These are phyloP conservation scores for Thielaviopsis ethacetica DNA, from an alignment of 2,329 filamentous ascomycete species.

Conservation along the genomic window DNA sequence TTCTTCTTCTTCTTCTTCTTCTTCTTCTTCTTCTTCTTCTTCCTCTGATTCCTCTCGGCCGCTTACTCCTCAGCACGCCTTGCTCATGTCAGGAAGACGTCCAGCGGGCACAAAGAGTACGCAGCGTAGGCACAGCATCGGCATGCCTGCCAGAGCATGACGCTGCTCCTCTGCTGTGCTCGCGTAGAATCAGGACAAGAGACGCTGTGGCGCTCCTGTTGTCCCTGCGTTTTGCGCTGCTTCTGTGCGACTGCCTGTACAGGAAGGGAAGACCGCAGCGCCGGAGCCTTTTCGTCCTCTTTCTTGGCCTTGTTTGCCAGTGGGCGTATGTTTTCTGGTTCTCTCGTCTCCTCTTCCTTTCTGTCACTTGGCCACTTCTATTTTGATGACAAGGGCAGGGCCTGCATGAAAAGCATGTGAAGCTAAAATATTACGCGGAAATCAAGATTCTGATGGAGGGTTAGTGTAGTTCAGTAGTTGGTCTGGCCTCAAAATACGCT, in stretches of 20 bases:
- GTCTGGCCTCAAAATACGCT: neutral
- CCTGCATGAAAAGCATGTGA: neutral
- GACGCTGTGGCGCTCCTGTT: neutral
- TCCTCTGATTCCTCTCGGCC: no score
- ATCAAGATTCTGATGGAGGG: neutral
- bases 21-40: no score
- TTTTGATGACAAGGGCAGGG: neutral
- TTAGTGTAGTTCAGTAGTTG: no score
- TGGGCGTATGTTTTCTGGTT: no score
- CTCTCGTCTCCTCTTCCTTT: no score
- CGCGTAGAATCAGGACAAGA: neutral
- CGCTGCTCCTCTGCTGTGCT: no score
- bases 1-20: no score
- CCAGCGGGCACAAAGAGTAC: no score
- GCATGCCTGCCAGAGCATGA: no score
- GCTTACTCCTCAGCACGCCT: no score
- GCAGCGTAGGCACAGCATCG: no score
- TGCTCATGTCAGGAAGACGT: no score
- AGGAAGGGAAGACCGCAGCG: neutral
- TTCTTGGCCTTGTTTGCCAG: neutral
- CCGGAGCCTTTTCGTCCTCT: neutral
- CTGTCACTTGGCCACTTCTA: neutral
- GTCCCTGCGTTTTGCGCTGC: neutral
- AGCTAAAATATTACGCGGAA: neutral
- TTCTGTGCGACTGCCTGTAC: neutral